Conservation (phyloP, 2,329 filamentous ascomycete genomes). For the Exophiala dermatitidis region DNA sequence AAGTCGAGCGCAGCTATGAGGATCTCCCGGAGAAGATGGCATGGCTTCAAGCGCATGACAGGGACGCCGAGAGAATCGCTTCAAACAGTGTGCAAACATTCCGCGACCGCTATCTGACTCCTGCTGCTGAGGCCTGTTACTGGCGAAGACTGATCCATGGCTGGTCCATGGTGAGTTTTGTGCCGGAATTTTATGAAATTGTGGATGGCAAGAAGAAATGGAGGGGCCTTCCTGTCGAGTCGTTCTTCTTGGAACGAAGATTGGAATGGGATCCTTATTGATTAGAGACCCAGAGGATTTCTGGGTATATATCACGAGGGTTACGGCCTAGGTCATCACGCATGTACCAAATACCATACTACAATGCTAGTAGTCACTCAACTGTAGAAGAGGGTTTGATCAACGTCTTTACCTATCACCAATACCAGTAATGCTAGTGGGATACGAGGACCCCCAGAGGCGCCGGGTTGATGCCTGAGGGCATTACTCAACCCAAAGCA, state of each 20-base stretch:
- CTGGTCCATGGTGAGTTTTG: constrained; percentile 38
- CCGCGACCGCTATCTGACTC: constrained; percentile 48
- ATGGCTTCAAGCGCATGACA: constrained; percentile 39
- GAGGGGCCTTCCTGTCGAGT: constrained; percentile 38
- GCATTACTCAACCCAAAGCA: no score
- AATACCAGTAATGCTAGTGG: no score
- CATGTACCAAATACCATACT: no score
- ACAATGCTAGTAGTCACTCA: no score
- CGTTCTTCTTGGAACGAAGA: constrained; percentile 32
- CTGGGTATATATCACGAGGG: background rate
- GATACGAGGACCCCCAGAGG: no score
- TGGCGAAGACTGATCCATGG: constrained; percentile 44
- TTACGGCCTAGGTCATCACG: no score
- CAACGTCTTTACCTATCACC: no score
- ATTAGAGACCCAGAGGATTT: background rate
- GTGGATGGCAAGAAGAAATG: constrained; percentile 30
- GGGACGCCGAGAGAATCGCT: constrained; percentile 45
- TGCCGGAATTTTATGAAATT: constrained; percentile 33
- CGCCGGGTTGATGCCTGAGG: no score
- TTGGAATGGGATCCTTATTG: constrained; percentile 25
- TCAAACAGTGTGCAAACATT: constrained; percentile 44
- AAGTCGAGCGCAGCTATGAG: constrained; percentile 48
- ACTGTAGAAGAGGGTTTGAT: no score
- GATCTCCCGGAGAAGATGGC: constrained; percentile 45
- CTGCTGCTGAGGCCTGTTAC: constrained; percentile 50